Percentiles rank a stretch among this genome's conserved stretches.
These are phyloP conservation scores for Ustilago nuda DNA, from an alignment of 1,284 basidiomycete species.

Conservation along the genomic window DNA sequence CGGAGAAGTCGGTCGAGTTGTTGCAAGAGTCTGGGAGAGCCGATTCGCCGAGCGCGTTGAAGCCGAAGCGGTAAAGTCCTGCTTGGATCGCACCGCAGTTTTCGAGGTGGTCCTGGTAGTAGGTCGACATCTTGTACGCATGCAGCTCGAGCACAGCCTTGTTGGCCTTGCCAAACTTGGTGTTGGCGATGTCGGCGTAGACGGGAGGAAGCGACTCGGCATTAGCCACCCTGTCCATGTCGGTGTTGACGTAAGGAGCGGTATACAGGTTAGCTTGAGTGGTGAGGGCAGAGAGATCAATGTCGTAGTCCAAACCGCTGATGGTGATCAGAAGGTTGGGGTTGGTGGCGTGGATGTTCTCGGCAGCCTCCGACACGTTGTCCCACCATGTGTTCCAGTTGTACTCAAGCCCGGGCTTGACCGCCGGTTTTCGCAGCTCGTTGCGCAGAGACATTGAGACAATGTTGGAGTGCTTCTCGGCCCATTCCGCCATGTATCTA, in stretches of 20 bases:
- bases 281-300: constrained; percentile 40
- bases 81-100: constrained; percentile 36
- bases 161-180: constrained; percentile 39
- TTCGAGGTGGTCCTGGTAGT: constrained; percentile 33
- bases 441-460: constrained; percentile 47
- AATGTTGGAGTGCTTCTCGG: constrained; percentile 47
- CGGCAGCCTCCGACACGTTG: constrained; percentile 40
- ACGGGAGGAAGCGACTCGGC: constrained; percentile 17
- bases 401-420: constrained; percentile 28
- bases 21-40: constrained; percentile 28
- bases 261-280: constrained; percentile 26
- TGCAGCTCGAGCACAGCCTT: constrained; percentile 50
- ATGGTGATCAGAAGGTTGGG: constrained; percentile 48
- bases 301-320: constrained; percentile 48
- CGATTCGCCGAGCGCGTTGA: constrained; percentile 41
- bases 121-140: constrained; percentile 38
- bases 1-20: constrained; percentile 19
- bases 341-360: constrained; percentile 45
- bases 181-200: constrained; percentile 32
- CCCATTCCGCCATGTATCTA: constrained; percentile 48
- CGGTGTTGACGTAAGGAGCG: constrained; percentile 31
- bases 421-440: constrained; percentile 39
- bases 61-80: constrained; percentile 38
- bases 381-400: constrained; percentile 48
- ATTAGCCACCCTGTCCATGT: constrained; percentile 28